Conservation (phyloP, 257 asterid genomes). For the Solanum bulbocastanum region DNA sequence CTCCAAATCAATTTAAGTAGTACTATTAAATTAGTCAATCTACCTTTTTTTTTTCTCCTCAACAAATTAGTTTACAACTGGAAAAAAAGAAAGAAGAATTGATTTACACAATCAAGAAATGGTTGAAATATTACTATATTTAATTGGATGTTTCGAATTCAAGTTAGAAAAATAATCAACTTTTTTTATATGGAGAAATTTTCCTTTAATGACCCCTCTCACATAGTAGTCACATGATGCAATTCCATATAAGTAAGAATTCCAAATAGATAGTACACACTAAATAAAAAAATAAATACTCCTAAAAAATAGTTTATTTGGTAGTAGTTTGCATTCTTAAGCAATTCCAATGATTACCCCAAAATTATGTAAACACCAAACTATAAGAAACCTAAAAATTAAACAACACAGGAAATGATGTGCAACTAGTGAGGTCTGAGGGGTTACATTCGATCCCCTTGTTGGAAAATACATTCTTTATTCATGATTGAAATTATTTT, state of each 20-base stretch:
- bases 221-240: too few relatives aligned
- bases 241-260: too few relatives aligned
- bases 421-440: neutral
- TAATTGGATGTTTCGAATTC: neutral
- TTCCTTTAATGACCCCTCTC: neutral
- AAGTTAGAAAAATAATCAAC: neutral
- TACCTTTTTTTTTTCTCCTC: neutral
- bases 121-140: neutral
- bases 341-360: neutral
- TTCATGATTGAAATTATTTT: too few relatives aligned
- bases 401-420: too few relatives aligned
- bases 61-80: neutral
- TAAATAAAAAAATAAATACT: neutral
- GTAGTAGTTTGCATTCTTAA: neutral
- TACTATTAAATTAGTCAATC: neutral
- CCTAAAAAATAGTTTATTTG: neutral
- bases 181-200: neutral
- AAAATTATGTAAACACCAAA: neutral
- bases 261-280: accelerated
- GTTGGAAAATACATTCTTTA: too few relatives aligned
- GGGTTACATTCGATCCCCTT: neutral
- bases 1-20: neutral
- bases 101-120: neutral
- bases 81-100: neutral
- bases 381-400: neutral